Conservation (phyloP, 2,329 filamentous ascomycete genomes). For the Lomentospora prolificans region DNA sequence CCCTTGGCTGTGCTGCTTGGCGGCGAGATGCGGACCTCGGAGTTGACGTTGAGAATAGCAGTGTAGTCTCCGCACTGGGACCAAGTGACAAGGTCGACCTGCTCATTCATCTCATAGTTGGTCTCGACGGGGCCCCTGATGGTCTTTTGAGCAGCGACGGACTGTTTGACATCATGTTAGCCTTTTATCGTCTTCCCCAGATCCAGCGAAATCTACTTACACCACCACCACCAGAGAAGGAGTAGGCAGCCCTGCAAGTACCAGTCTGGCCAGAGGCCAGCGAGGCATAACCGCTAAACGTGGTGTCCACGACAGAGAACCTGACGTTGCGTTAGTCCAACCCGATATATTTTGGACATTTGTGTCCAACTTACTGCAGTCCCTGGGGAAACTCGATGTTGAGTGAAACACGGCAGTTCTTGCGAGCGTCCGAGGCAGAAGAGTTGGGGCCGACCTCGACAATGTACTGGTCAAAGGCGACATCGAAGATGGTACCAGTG, state of each 20-base stretch:
- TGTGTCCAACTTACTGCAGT: constrained; percentile 14
- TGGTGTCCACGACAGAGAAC: constrained; percentile 19
- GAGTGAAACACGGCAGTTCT: constrained; percentile 19
- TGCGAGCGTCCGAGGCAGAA: constrained; percentile 15
- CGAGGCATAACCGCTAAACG: constrained; percentile 18
- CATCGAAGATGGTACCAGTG: constrained; percentile 17
- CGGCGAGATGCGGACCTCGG: constrained; percentile 18
- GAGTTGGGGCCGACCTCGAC: constrained; percentile 14
- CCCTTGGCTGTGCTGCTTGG: constrained; percentile 15
- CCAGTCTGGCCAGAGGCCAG: constrained; percentile 17
- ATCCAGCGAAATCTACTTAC: neutral
- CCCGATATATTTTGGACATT: neutral
- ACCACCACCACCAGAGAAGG: constrained; percentile 16
- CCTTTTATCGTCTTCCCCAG: neutral
- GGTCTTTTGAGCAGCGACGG: constrained; percentile 19
- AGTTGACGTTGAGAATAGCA: constrained; percentile 20
- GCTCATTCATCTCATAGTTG: constrained; percentile 19
- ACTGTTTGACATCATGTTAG: constrained; percentile 9
- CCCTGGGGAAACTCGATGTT: constrained; percentile 17
- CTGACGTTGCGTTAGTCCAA: neutral
- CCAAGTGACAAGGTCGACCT: constrained; percentile 17
- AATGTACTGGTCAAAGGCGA: constrained; percentile 15
- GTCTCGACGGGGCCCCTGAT: constrained; percentile 17
- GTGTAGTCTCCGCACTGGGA: constrained; percentile 15
- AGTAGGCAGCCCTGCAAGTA: constrained; percentile 18